Conservation (phyloP, 345 rosid species). For the Rhodamnia argentea region DNA sequence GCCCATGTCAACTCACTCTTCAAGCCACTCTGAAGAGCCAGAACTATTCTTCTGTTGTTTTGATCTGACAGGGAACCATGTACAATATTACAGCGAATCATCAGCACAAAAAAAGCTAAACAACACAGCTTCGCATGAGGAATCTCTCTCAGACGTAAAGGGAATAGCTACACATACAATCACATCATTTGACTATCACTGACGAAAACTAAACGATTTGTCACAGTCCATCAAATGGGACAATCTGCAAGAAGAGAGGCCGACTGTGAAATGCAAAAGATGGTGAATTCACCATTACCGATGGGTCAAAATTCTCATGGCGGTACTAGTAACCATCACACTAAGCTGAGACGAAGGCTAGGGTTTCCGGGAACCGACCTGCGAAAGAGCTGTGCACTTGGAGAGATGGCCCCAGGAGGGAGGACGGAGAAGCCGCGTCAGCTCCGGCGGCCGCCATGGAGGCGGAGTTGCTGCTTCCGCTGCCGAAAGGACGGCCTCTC, state of each 20-base stretch:
- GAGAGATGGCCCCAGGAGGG: conserved; percentile 79
- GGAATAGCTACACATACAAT: background rate
- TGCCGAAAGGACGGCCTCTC: conserved; percentile 90
- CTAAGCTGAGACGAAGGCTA: background rate
- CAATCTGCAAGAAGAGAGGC: background rate
- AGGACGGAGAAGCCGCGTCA: conserved; percentile 59
- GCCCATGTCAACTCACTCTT: conserved; percentile 98
- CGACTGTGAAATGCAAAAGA: background rate
- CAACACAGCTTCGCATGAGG: background rate
- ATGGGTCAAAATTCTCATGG: background rate
- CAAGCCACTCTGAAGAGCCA: conserved; percentile 93
- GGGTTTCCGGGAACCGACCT: conserved; percentile 33
- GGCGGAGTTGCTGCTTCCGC: conserved; percentile 36
- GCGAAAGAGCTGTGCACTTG: conserved; percentile 82
- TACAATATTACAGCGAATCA: background rate
- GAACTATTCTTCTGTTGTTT: conserved; percentile 77
- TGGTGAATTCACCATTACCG: background rate
- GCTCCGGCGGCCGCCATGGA: conserved; percentile 44
- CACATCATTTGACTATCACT: background rate
- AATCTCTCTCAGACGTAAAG: background rate
- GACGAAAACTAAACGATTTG: background rate
- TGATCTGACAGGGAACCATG: conserved; percentile 40
- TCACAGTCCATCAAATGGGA: background rate
- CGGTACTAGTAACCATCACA: background rate
- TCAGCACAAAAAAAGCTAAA: background rate